These are phyloP conservation scores for Hypoxylon lienhwacheense DNA, from an alignment of 495 filamentous ascomycete species.

Conservation along the genomic window DNA sequence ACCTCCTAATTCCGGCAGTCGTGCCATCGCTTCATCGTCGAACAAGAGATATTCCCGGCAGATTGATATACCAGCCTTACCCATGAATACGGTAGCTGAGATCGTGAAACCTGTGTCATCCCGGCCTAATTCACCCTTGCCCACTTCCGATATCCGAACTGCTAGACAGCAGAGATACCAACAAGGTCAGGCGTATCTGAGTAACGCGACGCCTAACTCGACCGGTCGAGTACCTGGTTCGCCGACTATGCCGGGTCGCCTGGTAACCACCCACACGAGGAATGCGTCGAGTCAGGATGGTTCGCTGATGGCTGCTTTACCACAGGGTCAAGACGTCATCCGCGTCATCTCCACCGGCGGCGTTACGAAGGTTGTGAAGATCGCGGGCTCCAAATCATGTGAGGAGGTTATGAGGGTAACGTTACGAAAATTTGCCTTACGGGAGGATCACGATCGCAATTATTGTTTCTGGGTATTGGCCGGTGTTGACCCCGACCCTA, in stretches of 20 bases:
- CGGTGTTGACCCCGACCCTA: conserved; percentile 78
- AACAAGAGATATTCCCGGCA: conserved; percentile 79
- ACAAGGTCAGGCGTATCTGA: conserved; percentile 45
- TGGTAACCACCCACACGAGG: conserved; percentile 55
- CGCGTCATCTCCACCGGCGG: conserved; percentile 88
- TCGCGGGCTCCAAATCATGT: conserved; percentile 82
- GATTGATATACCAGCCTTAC: conserved; percentile 49
- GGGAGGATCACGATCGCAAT: conserved; percentile 74
- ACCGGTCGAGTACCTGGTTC: conserved; percentile 44
- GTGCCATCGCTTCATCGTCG: conserved; percentile 52
- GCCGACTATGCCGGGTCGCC: conserved; percentile 48
- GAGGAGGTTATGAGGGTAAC: conserved; percentile 89
- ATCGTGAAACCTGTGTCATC: conserved; percentile 57
- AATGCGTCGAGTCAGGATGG: conserved; percentile 77
- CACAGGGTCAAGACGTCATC: conserved; percentile 77
- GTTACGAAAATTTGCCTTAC: conserved; percentile 74
- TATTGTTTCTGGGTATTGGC: conserved; percentile 83
- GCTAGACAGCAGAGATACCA: conserved; percentile 44
- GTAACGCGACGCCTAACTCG: conserved; percentile 35
- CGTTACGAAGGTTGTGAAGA: conserved; percentile 87
- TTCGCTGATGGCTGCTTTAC: conserved; percentile 77
- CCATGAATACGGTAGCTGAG: conserved; percentile 48
- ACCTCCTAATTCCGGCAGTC: conserved; percentile 54
- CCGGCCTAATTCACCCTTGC: conserved; percentile 71
- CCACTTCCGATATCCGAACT: conserved; percentile 55